Evolutionary conservation across 108 stramenopile species (phyloP).

Genomic region (Ochromonas danica): DNA sequence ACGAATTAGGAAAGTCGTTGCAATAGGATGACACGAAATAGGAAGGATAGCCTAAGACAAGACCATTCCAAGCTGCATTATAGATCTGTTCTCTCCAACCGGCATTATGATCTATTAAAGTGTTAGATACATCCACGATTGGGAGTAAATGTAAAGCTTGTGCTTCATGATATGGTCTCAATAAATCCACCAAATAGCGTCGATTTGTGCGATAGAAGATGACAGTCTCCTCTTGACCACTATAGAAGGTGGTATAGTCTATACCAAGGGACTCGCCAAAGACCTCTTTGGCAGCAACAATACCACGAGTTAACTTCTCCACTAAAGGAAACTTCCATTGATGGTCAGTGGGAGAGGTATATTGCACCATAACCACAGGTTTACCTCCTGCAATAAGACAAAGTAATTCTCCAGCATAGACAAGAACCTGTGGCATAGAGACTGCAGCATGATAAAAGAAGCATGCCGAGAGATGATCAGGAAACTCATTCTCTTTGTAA

Average conservation of each 20-base stretch:
- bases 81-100: background rate
- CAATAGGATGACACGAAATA: background rate
- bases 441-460: constrained; percentile 29
- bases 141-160: constrained; percentile 25
- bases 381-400: constrained; percentile 16
- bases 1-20: background rate
- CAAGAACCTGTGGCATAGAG: background rate
- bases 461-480: background rate
- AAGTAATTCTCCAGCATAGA: constrained; percentile 25
- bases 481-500: background rate
- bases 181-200: background rate
- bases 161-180: background rate
- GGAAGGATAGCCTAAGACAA: constrained; percentile 7
- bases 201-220: constrained; percentile 22
- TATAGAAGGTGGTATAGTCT: background rate
- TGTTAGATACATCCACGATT: background rate
- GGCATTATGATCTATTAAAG: background rate
- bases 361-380: constrained; percentile 27
- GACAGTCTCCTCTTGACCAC: constrained; percentile 3
- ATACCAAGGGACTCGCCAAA: background rate
- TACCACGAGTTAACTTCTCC: background rate
- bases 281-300: background rate
- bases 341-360: constrained; percentile 4
- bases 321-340: constrained; percentile 38
- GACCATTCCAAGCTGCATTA: constrained; percentile 29